Evolutionary conservation across 495 filamentous ascomycete genomes (phyloP), one percentile per base, ranked within the genome.

Genomic region (Penicillium antarcticum): DNA sequence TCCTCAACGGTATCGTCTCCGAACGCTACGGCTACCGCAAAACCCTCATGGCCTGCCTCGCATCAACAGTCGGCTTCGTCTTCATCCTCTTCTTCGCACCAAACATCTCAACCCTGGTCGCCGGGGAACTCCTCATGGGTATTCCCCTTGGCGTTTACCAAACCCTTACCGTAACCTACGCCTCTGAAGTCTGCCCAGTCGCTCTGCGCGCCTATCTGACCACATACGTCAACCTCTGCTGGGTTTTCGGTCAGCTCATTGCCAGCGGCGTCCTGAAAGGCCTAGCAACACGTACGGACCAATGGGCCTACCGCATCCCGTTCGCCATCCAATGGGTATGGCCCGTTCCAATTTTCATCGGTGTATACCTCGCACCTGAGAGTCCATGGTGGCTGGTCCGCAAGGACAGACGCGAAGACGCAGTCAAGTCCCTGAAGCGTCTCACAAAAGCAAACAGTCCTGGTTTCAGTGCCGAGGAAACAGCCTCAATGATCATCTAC

Each of bases 281-380:
- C 36, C 79, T 87, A 72, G 56, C 81, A 21, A 59, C 63, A 31
- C 72, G 78, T 7, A 45, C 67, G 0, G 79, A 82, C 35, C 57
- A 85, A 56, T 87, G 84, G 84, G 75, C 79, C 1, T 87, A 86
- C 61, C 73, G 80, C 9, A 80, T 84, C 35, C 83, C 84, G 0
- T 89, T 87, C 57, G 82, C 80, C 4, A 59, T 89, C 1, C 88
- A 92, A 69, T 92, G 88, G 88, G 83, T 89, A 72, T 91, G 87
- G 86, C 87, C 87, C 0, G 61, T 85, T 0, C 87, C 87, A 0
- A 72, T 92, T 5, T 77, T 86, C 37, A 73, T 89, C 31, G 85
- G 84, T 10, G 80, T 88, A 51, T 74, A 71, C 29, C 78, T 89
- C 10, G 86, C 86, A 0, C 88, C 88, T 1, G 88, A 92, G 63